These are phyloP conservation scores for Fusarium floridanum DNA, from an alignment of 2,329 filamentous ascomycete species.

Conservation along the genomic window DNA sequence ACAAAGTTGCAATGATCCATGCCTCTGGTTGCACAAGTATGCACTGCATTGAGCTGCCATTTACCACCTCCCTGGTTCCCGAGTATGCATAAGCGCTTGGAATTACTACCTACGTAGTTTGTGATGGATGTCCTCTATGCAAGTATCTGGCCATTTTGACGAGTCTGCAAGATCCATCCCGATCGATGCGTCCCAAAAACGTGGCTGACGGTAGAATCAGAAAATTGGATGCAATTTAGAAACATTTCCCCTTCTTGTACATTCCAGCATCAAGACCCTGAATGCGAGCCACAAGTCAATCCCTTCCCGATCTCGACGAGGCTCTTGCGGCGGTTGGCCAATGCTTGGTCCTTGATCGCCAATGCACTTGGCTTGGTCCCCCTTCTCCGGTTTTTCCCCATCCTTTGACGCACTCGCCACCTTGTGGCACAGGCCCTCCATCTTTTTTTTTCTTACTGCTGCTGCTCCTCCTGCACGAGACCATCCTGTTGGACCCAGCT, in stretches of 20 bases:
- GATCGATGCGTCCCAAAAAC: slow-evolving; percentile 32
- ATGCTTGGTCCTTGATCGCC: slow-evolving; percentile 32
- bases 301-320: slow-evolving; percentile 37
- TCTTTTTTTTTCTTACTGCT: not conserved
- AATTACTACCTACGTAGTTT: slow-evolving; percentile 21
- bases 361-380: slow-evolving; percentile 22
- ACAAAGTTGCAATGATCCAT: not conserved
- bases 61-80: not conserved
- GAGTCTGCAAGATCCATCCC: slow-evolving; percentile 31
- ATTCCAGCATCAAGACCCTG: slow-evolving; percentile 37
- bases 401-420: slow-evolving; percentile 44
- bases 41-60: not conserved
- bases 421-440: slow-evolving; percentile 39
- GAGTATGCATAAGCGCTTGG: slow-evolving; percentile 5
- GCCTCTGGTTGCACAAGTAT: not conserved
- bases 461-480: slow-evolving; percentile 27
- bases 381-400: slow-evolving; percentile 41
- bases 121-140: slow-evolving; percentile 16
- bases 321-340: slow-evolving; percentile 18
- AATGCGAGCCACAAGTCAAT: slow-evolving; percentile 17
- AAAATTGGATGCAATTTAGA: not conserved
- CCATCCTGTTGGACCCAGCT: slow-evolving; percentile 4
- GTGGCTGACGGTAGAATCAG: slow-evolving; percentile 3
- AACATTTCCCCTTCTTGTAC: slow-evolving; percentile 27
- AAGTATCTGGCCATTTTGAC: slow-evolving; percentile 24